Evolutionary conservation across 1,139 yeast species (phyloP), one percentile per base, ranked within the genome.

Genomic region (Eremothecium cymbalariae): DNA sequence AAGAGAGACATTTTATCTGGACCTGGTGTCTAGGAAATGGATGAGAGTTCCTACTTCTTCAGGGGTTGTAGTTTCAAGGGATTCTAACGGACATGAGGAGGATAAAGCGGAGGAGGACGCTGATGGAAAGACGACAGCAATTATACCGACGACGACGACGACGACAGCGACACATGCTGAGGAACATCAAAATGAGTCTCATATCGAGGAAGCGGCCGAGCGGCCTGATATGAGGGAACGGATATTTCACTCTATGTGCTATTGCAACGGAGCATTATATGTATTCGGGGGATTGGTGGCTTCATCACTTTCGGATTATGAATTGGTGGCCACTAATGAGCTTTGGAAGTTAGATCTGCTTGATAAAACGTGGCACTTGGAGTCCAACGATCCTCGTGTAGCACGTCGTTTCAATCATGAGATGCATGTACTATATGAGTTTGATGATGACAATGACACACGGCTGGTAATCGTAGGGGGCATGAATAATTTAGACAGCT

Each of bases 391-490:
- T 32, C 51, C 60, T 1, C 56, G 55, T 3, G 42, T 50, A 4
- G 42, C 57, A 0, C 48, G 63, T 13, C 61, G 85, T 32, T 78
- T 58, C 50, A 68, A 70, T 39, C 81, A 75, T 48, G 63, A 70
- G 24, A 57, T 74, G 59, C 62, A 72, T n/a, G 48, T 65, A 3
- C 51, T 72, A 7, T 59, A 65, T 32, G 62, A 64, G 20, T 50
- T 6, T n/a, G 67, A 66, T 39, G 64, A 62, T 32, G 59, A 60
- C 4, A 66, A 63, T 37, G 81, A 74, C 46, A 67, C 63, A 27
- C 82, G 81, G 1, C 43, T 79, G 5, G 56, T 75, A 18, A 64
- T 77, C 8, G 65, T 73, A 1, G 90, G 88, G 11, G 90, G 90
- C 2, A 56, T 66, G 41, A 71, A 71, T 45, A 55, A 47, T 11